Conservation (phyloP, 169 alveolate species). For the Eimeria acervulina region DNA sequence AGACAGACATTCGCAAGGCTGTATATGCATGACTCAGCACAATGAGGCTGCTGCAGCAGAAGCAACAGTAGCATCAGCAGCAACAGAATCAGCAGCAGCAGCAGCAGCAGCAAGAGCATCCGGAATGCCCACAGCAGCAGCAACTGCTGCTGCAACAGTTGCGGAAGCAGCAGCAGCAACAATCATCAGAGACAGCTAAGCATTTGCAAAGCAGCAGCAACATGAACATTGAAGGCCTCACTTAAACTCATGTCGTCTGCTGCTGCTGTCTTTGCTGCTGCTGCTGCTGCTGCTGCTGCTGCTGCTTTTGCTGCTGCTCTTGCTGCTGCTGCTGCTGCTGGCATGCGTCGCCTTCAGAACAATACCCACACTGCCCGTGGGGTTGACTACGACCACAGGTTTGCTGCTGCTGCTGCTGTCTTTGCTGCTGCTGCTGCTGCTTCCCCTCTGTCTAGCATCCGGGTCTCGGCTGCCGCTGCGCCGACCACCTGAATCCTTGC, state of each 20-base stretch:
- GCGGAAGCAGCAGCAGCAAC: background rate
- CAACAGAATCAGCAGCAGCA: too few species aligned
- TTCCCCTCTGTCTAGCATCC: background rate
- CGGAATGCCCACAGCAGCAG: too few species aligned
- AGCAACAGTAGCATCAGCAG: background rate
- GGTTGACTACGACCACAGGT: background rate
- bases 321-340: slow-evolving; percentile 21
- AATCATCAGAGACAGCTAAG: background rate
- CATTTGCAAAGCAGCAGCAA: background rate
- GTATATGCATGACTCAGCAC: too few species aligned
- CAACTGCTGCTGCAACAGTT: too few species aligned
- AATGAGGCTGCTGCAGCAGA: slow-evolving; percentile 5
- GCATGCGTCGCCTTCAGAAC: slow-evolving; percentile 18
- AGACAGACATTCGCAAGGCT: background rate
- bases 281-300: slow-evolving; percentile 20
- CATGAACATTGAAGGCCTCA: background rate
- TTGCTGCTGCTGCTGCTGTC: slow-evolving; percentile 12
- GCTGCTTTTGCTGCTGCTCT: slow-evolving; percentile 9
- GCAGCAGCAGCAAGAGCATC: too few species aligned
- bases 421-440: slow-evolving; percentile 16
- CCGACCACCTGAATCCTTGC: background rate
- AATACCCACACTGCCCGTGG: slow-evolving; percentile 22
- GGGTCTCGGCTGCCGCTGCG: slow-evolving; percentile 33
- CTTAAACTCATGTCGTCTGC: slow-evolving; percentile 34
- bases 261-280: background rate